Evolutionary conservation across 2,329 filamentous ascomycete genomes (phyloP), one percentile per base, ranked within the genome.

Genomic region (Penicillium sp.): DNA sequence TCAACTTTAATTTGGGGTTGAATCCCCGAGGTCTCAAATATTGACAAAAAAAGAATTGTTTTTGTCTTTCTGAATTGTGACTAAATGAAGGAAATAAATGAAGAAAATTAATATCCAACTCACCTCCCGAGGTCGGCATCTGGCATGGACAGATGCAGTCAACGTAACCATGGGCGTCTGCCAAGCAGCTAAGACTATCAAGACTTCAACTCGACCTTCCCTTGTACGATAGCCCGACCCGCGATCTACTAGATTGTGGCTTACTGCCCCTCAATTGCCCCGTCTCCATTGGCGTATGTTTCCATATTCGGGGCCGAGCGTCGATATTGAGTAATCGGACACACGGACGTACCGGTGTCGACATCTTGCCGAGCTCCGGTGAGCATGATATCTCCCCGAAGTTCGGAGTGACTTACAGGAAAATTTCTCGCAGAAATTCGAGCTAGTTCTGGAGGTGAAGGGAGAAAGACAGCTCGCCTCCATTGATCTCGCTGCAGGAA

Each of bases 1-100:
- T 57, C 62, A 66, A 66, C 64, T 65, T 64, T 66, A 65, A 59
- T 59, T 63, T 58, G 39, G 43, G 54, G 29, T 46, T 53, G 44
- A 24, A 38, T n/a, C n/a, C n/a, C n/a, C n/a, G n/a, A n/a, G n/a
- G n/a, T n/a, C n/a, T n/a, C n/a, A n/a, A n/a, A n/a, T n/a, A n/a
- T n/a, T n/a, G n/a, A n/a, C n/a, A n/a, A n/a, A n/a, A n/a, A n/a
- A n/a, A n/a, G n/a, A n/a, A n/a, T n/a, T n/a, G 3, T 22, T 24
- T 16, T 20, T 24, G 16, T n/a, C 5, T n/a, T 1, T 11, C 11
- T 26, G 24, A 9, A 37, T 35, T n/a, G 16, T 37, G 13, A 22
- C 22, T 40, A 4, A 22, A 24, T 40, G 11, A 5, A 13, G 6
- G 5, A 24, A 8, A 16, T 2, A 2, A 35, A 38, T 38, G 11